Evolutionary conservation across 768 basidiomycete genomes (phyloP), one percentile per base, ranked within the genome.

Genomic region (Suillus cothurnatus): DNA sequence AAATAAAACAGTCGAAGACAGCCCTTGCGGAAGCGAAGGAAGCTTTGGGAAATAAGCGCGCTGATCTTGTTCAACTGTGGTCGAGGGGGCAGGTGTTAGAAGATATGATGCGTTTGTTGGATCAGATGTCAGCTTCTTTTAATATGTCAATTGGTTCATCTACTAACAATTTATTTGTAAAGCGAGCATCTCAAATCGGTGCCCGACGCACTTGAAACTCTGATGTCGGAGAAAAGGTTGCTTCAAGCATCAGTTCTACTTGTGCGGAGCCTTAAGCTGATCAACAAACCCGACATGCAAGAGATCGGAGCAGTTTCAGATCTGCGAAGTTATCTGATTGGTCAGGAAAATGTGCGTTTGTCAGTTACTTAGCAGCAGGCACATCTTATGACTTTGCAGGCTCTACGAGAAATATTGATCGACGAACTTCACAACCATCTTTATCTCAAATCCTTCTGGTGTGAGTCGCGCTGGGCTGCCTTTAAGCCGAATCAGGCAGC

Each of bases 391-490:
- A 2, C 47, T 59, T 64, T 39, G 1, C 71, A 98, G 97, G 90
- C 93, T 14, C 78, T 99, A 52, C 85, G 92, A 55, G 97, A 99
- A 68, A 97, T 99, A 63, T 80, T 99, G 64, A 82, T 96, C 8
- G 97, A 99, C 69, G 97, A 99, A 72, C 83, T 99, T 15, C 96
- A 99, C 73, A 94, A 89, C 69, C 97, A 99, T 77, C 79, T 99
- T n/a, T 99, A 97, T 77, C 86, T 99, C 66, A 97, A 97, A 72
- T 93, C 92, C 1, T 97, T 95, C 75, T 97, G 95, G 88, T 95
- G 94, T 73, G 97, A 99, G 69, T 86, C 89, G 6, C 88, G 97
- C 36, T 99, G 97, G 97, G 82, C 87, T 21, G 78, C 92, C 1
- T 98, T 97, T 74, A 79, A 84, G 14, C 88, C 90, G 0, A 90